Conservation (phyloP, 1,139 yeast genomes). For the Spathaspora jeffriesii region DNA sequence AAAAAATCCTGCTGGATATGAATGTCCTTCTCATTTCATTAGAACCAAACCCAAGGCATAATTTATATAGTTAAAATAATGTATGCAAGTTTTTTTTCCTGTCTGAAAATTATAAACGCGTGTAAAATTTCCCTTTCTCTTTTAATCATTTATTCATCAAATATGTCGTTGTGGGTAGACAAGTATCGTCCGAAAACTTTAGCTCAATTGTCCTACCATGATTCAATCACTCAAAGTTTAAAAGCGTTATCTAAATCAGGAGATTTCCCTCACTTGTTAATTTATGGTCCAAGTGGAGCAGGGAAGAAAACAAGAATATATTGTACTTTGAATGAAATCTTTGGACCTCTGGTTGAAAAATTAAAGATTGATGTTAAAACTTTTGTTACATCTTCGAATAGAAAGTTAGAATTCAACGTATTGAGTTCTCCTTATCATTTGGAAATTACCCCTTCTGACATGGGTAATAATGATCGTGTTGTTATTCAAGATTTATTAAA, state of each 20-base stretch:
- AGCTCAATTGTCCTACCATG: slow-evolving; percentile 66
- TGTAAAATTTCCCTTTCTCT: slow-evolving; percentile 1
- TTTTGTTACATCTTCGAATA: slow-evolving; percentile 67
- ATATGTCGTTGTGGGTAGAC: slow-evolving; percentile 96
- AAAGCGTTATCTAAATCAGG: slow-evolving; percentile 69
- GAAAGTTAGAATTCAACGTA: slow-evolving; percentile 88
- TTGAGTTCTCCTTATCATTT: slow-evolving; percentile 88
- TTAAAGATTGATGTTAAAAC: slow-evolving; percentile 89
- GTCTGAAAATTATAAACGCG: slow-evolving; percentile 6
- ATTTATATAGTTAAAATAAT: background rate
- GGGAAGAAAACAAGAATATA: slow-evolving; percentile 96
- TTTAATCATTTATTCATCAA: background rate
- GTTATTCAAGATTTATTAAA: slow-evolving; percentile 93
- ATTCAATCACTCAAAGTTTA: slow-evolving; percentile 61
- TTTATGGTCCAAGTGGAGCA: slow-evolving; percentile 96
- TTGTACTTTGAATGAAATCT: slow-evolving; percentile 76
- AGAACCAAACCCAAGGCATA: slow-evolving; percentile 41
- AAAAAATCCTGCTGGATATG: slow-evolving; percentile 82
- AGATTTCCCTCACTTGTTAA: slow-evolving; percentile 89
- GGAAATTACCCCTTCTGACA: slow-evolving; percentile 95
- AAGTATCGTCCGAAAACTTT: slow-evolving; percentile 81
- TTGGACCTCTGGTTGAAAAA: slow-evolving; percentile 78
- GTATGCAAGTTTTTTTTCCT: background rate
- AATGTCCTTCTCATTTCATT: slow-evolving; percentile 84
- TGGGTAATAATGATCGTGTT: slow-evolving; percentile 93